Evolutionary conservation across 768 basidiomycete genomes (phyloP), one percentile per base, ranked within the genome.

Genomic region (Pleurotus salmoneostramineus): DNA sequence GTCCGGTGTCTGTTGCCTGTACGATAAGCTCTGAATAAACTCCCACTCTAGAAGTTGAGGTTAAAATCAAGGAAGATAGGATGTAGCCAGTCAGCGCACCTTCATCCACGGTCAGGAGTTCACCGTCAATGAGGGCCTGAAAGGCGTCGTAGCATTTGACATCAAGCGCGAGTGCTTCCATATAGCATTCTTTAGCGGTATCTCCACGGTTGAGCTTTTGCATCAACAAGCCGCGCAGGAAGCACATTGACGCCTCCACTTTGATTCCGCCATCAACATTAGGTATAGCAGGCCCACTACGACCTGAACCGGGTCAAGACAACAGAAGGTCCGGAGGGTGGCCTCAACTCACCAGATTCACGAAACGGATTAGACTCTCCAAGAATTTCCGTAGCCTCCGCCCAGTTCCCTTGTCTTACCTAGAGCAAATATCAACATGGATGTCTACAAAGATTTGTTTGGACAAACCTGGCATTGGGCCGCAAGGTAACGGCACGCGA

Each of bases 131-230:
- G 7, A 99, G 81, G 60, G 94, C 90, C 59, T 91, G 87, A 66
- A 97, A 98, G 1, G 94, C 88, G 62, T 98, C 97, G 65, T 93
- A 98, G 70, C 96, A 98, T 71, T 97, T 97, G 35, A 98, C 93
- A 63, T 99, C 97, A 17, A 98, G 78, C 1, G 89, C 83, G 17
- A 99, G 79, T 1, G 97, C 95, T 66, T 99, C 96, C 86, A 97
- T 89, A 66, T 98, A 97, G 64, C 92, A 93, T 51, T 91, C 80
- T 68, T 98, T 98, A 1, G 97, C 97, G 64, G 90, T 84, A 52
- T 94, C 89, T 17, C 88, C 87, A 8, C 94, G 88, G 64, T 93
- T 95, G 12, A 98, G 79, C 67, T 97, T 95, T 55, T 95, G 87
- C 86, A 98, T 96, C 15, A 99, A 79, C 21, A 97, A 74, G 10